Conservation (phyloP, 2,329 filamentous ascomycete species). For the Claviceps arundinis region DNA sequence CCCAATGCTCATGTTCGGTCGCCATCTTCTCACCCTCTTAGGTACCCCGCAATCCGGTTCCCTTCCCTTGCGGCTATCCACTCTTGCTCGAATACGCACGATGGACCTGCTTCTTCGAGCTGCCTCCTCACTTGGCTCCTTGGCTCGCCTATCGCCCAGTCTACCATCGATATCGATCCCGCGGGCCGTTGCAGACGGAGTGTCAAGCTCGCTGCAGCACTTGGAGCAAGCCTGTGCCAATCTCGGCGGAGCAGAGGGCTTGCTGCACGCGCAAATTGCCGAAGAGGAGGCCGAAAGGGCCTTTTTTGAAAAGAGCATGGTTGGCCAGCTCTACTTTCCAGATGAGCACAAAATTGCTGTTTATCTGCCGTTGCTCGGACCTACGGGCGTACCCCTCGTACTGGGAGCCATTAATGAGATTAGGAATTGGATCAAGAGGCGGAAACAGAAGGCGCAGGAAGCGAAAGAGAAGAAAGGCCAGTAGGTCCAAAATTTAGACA, state of each 20-base stretch:
- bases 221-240: slow-evolving; percentile 64
- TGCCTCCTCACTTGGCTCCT: slow-evolving; percentile 83
- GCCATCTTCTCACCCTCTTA: slow-evolving; percentile 76
- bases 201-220: slow-evolving; percentile 65
- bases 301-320: slow-evolving; percentile 99
- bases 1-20: slow-evolving; percentile 78
- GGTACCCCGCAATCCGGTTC: slow-evolving; percentile 76
- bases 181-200: slow-evolving; percentile 70
- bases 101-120: slow-evolving; percentile 78
- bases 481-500: slow-evolving; percentile 10
- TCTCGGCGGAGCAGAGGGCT: slow-evolving; percentile 51
- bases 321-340: slow-evolving; percentile 94
- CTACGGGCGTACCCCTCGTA: slow-evolving; percentile 76
- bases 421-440: slow-evolving; percentile 43
- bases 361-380: slow-evolving; percentile 81
- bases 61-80: slow-evolving; percentile 71
- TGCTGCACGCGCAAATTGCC: slow-evolving; percentile 71
- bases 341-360: slow-evolving; percentile 98
- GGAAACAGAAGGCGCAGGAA: slow-evolving; percentile 28
- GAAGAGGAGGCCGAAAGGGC: slow-evolving; percentile 83
- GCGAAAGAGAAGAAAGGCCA: slow-evolving; percentile 25
- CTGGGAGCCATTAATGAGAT: slow-evolving; percentile 76
- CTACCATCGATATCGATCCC: slow-evolving; percentile 88
- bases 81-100: slow-evolving; percentile 72
- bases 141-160: slow-evolving; percentile 72